A percentile compares a stretch with the other conserved stretches of the same genome.
Evolutionary conservation across 2,329 filamentous ascomycete genomes (phyloP).

Genomic region (Epichloe glyceriae): DNA sequence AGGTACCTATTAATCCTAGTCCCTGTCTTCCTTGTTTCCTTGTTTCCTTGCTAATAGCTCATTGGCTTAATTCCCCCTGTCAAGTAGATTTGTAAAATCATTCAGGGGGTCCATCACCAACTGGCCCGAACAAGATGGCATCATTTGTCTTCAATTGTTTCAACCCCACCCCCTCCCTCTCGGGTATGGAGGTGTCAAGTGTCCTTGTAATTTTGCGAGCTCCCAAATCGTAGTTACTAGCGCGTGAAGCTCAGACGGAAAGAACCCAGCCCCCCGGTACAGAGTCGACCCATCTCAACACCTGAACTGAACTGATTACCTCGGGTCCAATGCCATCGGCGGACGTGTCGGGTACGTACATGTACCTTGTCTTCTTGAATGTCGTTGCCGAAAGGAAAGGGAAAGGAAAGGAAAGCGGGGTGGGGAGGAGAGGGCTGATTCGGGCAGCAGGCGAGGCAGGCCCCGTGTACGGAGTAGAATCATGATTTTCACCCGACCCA

Average conservation of each 20-base stretch:
- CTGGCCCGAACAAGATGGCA: not conserved
- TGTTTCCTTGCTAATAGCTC: too few relatives aligned
- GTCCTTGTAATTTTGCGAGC: not conserved
- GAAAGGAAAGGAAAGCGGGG: too few relatives aligned
- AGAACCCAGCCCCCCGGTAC: not conserved
- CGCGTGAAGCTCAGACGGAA: not conserved
- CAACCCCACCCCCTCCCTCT: not conserved
- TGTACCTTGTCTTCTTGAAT: too few relatives aligned
- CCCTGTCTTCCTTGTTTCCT: too few relatives aligned
- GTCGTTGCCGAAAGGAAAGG: too few relatives aligned
- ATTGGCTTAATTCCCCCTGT: too few relatives aligned
- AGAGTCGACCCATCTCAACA: not conserved
- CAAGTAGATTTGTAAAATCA: too few relatives aligned
- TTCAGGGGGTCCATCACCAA: not conserved
- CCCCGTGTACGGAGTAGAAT: too few relatives aligned
- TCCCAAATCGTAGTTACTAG: not conserved
- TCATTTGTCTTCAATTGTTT: not conserved
- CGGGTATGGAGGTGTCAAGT: not conserved
- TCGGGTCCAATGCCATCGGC: not conserved
- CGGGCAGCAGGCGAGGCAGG: too few relatives aligned
- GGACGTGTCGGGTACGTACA: not conserved
- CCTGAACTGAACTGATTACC: not conserved
- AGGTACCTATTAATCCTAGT: too few relatives aligned
- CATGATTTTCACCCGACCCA: too few relatives aligned
- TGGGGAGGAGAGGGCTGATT: too few relatives aligned